These are phyloP conservation scores for Komagataea norvegica DNA, from an alignment of 1,139 yeast species.

Conservation along the genomic window DNA sequence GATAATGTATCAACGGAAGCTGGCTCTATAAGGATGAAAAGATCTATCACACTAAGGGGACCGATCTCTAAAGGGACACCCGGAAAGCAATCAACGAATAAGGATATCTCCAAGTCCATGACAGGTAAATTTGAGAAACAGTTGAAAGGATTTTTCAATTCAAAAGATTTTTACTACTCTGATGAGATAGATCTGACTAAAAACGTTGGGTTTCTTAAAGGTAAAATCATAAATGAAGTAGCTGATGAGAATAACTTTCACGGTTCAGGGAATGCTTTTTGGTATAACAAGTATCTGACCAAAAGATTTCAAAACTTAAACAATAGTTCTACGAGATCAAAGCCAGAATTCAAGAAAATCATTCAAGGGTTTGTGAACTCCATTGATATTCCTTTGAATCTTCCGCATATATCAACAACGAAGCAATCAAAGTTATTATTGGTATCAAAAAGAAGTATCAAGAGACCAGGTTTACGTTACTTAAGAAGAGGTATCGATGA, in stretches of 20 bases:
- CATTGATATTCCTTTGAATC: constrained; percentile 14
- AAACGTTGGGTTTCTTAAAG: constrained; percentile 13
- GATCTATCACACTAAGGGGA: constrained; percentile 21
- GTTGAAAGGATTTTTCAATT: constrained; percentile 14
- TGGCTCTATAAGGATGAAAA: constrained; percentile 18
- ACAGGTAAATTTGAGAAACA: constrained; percentile 22
- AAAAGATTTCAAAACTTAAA: constrained; percentile 17
- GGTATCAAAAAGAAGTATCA: constrained; percentile 34
- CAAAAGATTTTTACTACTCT: constrained; percentile 24
- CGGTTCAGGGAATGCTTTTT: constrained; percentile 25
- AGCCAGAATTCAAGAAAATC: constrained; percentile 22
- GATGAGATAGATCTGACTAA: constrained; percentile 20
- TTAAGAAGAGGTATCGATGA: constrained; percentile 42
- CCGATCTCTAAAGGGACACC: background rate
- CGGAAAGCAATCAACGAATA: background rate
- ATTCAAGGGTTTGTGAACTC: constrained; percentile 35
- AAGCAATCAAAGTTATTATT: constrained; percentile 23
- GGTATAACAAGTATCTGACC: constrained; percentile 30
- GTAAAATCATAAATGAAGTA: constrained; percentile 4
- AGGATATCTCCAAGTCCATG: constrained; percentile 19
- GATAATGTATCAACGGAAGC: background rate
- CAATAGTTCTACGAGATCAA: background rate
- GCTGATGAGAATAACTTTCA: constrained; percentile 2
- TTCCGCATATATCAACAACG: constrained; percentile 5
- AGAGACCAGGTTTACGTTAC: constrained; percentile 43